Percentiles rank a stretch among this genome's conserved stretches.
Conservation (phyloP, 495 filamentous ascomycete genomes). For the Penicillium argentinense region DNA sequence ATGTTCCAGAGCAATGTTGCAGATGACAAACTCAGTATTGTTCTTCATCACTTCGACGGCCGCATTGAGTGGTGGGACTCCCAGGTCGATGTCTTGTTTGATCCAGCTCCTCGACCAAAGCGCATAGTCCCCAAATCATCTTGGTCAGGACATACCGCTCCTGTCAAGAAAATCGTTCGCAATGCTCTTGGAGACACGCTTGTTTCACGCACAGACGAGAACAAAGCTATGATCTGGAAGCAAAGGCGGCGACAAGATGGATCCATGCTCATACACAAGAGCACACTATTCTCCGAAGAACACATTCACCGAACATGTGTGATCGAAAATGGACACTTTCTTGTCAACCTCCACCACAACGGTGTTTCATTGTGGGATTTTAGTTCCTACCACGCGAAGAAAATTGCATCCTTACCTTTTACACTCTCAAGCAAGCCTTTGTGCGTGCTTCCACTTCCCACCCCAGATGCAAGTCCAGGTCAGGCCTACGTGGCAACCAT, state of each 20-base stretch:
- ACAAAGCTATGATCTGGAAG: conserved; percentile 82
- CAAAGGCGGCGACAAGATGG: conserved; percentile 51
- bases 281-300: conserved; percentile 63
- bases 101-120: conserved; percentile 65
- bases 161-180: conserved; percentile 81
- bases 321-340: conserved; percentile 69
- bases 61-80: conserved; percentile 78
- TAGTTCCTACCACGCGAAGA: conserved; percentile 51
- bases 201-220: conserved; percentile 75
- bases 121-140: conserved; percentile 58
- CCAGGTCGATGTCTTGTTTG: conserved; percentile 77
- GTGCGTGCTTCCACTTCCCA: conserved; percentile 77
- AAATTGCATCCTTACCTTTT: conserved; percentile 60
- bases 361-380: conserved; percentile 81
- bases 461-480: conserved; percentile 50
- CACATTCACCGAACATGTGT: conserved; percentile 84
- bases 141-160: conserved; percentile 82
- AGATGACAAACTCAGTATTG: conserved; percentile 65
- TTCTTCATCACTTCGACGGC: conserved; percentile 87
- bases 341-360: conserved; percentile 78
- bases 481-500: conserved; percentile 74
- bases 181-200: conserved; percentile 78
- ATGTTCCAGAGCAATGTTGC: conserved; percentile 64
- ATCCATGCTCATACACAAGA: conserved; percentile 64
- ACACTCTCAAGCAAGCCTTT: conserved; percentile 69